Percentiles rank a stretch among this genome's conserved stretches.
These are phyloP conservation scores for Metschnikowia gelsemii DNA, from an alignment of 805 yeast genomes.

Conservation along the genomic window DNA sequence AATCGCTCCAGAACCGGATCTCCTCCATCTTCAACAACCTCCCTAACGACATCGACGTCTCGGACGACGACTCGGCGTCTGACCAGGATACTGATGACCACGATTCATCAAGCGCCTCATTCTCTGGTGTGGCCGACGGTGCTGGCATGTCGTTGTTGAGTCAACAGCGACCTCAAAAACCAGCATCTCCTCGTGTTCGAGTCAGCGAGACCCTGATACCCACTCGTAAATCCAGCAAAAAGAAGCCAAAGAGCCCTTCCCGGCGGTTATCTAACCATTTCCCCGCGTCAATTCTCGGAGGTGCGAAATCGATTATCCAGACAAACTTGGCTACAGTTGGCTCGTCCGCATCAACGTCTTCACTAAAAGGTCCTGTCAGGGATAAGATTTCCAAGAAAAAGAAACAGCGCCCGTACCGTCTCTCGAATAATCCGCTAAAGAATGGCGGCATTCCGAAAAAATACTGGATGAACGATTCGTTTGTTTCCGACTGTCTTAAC, in stretches of 20 bases:
- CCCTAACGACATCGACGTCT: conserved; percentile 48
- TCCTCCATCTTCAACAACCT: conserved; percentile 43
- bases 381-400: conserved; percentile 21
- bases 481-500: conserved; percentile 81
- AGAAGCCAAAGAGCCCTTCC: conserved; percentile 11
- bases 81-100: conserved; percentile 36
- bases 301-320: conserved; percentile 38
- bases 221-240: neutral
- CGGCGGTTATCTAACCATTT: conserved; percentile 33
- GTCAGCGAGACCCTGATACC: conserved; percentile 2
- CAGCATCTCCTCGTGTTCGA: neutral
- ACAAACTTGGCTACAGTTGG: conserved; percentile 27
- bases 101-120: neutral
- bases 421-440: conserved; percentile 44
- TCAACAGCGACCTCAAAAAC: neutral
- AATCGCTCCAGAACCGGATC: conserved; percentile 32
- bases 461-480: conserved; percentile 96
- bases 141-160: conserved; percentile 3
- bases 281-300: conserved; percentile 35
- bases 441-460: conserved; percentile 63
- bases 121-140: neutral
- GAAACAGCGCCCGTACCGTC: conserved; percentile 29
- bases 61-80: conserved; percentile 48
- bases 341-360: conserved; percentile 36
- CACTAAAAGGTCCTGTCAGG: conserved; percentile 22